Evolutionary conservation across 345 rosid genomes (phyloP).

Genomic region (Erysimum cheiranthoides): DNA sequence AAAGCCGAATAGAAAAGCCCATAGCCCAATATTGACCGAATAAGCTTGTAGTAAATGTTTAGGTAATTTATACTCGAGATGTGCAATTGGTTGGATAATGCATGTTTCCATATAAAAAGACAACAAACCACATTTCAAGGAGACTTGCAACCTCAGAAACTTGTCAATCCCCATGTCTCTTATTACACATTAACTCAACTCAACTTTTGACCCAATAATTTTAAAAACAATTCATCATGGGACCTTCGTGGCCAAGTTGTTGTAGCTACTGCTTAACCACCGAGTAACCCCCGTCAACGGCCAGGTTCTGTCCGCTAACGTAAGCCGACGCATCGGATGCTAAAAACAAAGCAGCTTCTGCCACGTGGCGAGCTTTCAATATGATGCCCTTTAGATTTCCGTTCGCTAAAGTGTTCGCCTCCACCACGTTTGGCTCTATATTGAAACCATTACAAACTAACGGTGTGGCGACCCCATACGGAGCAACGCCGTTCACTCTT

Average conservation of each 20-base stretch:
- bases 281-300: slow-evolving; percentile 83
- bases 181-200: neutral
- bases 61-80: slow-evolving; percentile 37
- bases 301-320: slow-evolving; percentile 85
- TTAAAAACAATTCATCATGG: slow-evolving; percentile 29
- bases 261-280: slow-evolving; percentile 52
- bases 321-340: slow-evolving; percentile 88
- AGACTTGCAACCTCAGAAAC: slow-evolving; percentile 33
- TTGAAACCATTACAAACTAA: slow-evolving; percentile 62
- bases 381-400: slow-evolving; percentile 74
- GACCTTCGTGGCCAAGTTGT: slow-evolving; percentile 37
- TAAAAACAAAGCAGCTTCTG: slow-evolving; percentile 83
- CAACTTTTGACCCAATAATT: slow-evolving; percentile 40
- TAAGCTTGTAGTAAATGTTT: slow-evolving; percentile 2
- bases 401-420: slow-evolving; percentile 34
- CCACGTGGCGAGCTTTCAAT: slow-evolving; percentile 74
- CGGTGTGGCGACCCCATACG: slow-evolving; percentile 87
- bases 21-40: neutral
- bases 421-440: slow-evolving; percentile 48
- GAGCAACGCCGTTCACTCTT: slow-evolving; percentile 83
- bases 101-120: slow-evolving; percentile 31
- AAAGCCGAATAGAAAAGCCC: neutral
- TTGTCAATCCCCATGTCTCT: slow-evolving; percentile 24
- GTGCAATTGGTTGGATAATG: slow-evolving; percentile 24
- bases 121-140: slow-evolving; percentile 44